A percentile compares a stretch with the other conserved stretches of the same genome.
Evolutionary conservation across 2,329 filamentous ascomycete species (phyloP).

Genomic region (Aspergillus fijiensis): DNA sequence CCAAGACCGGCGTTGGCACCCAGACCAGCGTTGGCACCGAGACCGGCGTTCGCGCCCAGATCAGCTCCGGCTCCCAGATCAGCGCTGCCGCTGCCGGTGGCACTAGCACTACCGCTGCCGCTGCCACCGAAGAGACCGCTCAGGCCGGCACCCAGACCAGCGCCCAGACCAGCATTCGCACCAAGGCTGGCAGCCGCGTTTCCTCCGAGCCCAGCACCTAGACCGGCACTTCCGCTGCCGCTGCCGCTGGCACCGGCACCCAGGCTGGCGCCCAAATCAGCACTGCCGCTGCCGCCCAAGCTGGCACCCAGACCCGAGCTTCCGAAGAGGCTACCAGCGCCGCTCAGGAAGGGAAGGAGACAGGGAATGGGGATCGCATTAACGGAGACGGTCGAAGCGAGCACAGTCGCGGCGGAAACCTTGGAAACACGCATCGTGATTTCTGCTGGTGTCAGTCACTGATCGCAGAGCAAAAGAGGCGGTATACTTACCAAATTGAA

Average conservation of each 20-base stretch:
- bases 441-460: background rate
- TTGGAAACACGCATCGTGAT: conserved; percentile 1
- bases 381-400: conserved; percentile 5
- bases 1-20: background rate
- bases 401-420: conserved; percentile 7
- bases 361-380: conserved; percentile 10
- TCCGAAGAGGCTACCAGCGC: conserved; percentile 12
- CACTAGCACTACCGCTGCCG: background rate
- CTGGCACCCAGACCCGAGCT: conserved; percentile 6
- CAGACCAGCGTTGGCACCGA: background rate
- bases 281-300: conserved; percentile 6
- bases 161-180: background rate
- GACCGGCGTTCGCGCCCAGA: background rate
- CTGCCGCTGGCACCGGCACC: conserved; percentile 7
- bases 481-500: background rate
- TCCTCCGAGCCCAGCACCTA: conserved; percentile 1
- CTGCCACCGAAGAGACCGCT: background rate
- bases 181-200: background rate
- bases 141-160: conserved; percentile 1
- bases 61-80: background rate
- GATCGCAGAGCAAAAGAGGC: background rate
- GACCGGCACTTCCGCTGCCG: conserved; percentile 7
- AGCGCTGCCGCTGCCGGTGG: background rate
- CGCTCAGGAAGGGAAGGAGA: conserved; percentile 11
- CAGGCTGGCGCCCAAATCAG: conserved; percentile 2